Evolutionary conservation across 306 rosid species (phyloP).

Genomic region (Heteromeles arbutifolia): DNA sequence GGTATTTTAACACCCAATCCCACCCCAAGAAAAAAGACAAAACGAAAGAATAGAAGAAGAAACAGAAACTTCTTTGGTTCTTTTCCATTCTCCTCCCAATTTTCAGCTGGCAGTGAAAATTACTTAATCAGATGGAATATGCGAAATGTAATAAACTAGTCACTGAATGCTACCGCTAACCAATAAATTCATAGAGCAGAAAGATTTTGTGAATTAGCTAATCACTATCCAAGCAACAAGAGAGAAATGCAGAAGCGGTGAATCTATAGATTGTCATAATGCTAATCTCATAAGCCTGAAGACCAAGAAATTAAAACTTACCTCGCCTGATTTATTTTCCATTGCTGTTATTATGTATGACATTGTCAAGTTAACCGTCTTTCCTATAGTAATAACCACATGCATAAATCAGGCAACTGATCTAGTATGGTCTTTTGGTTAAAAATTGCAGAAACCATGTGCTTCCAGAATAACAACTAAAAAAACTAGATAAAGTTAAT

Average conservation of each 20-base stretch:
- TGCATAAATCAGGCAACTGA: conserved; percentile 8
- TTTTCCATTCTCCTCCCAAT: neutral
- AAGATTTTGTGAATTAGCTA: neutral
- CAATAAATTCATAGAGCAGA: neutral
- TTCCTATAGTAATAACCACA: conserved; percentile 37
- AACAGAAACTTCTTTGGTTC: neutral
- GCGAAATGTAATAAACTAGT: neutral
- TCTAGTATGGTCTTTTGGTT: conserved; percentile 3
- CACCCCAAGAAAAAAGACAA: neutral
- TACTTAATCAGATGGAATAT: neutral
- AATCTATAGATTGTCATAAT: neutral
- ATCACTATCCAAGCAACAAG: neutral
- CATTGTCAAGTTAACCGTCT: conserved; percentile 26
- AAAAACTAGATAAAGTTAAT: neutral
- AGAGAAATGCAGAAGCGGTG: neutral
- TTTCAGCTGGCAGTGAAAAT: neutral
- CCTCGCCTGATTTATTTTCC: conserved; percentile 14
- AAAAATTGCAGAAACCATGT: neutral
- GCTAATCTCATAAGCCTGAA: neutral
- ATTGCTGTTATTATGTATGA: conserved; percentile 14
- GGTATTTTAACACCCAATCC: neutral
- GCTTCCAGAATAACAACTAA: neutral
- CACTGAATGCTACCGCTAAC: neutral
- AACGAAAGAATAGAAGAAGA: neutral
- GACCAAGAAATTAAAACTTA: conserved; percentile 8